phyloP scores from a whole-genome alignment of 176 grass and related monocot genomes.

The Dendrocalamus sinicus region DNA sequence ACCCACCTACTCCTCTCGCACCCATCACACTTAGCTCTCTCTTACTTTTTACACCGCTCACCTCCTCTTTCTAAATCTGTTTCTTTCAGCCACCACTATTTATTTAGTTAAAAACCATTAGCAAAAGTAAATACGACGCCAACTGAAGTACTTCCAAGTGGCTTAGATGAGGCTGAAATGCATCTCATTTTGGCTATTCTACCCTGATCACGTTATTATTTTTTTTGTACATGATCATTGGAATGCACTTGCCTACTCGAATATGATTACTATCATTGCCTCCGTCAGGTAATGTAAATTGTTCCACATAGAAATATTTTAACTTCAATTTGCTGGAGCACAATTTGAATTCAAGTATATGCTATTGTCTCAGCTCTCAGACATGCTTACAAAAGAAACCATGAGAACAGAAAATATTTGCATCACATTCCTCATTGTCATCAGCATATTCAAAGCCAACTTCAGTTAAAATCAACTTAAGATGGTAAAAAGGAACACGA shows the following conservation, averaged over 20 bases:
- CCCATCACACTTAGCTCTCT: no score
- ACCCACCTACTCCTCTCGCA: no score
- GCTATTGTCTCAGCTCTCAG: background rate
- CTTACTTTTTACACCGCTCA: no score
- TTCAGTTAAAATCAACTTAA: conserved; percentile 7
- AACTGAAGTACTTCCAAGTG: background rate
- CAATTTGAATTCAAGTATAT: background rate
- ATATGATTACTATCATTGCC: background rate
- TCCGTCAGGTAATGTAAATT: background rate
- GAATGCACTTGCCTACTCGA: background rate
- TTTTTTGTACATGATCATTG: background rate
- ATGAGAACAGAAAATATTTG: background rate
- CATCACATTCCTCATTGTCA: background rate
- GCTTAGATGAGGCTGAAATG: background rate
- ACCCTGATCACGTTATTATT: background rate
- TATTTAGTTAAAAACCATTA: no score
- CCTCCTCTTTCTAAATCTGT: no score
- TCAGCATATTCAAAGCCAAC: background rate
- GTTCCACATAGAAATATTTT: background rate
- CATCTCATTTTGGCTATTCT: background rate
- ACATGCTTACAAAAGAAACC: background rate
- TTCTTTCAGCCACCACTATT: no score
- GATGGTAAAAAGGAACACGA: background rate
- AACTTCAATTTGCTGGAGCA: background rate
- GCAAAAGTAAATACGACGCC: no score